phyloP scores from a whole-genome alignment of 768 basidiomycete species.

The Cantharellus cinnabarinus region DNA sequence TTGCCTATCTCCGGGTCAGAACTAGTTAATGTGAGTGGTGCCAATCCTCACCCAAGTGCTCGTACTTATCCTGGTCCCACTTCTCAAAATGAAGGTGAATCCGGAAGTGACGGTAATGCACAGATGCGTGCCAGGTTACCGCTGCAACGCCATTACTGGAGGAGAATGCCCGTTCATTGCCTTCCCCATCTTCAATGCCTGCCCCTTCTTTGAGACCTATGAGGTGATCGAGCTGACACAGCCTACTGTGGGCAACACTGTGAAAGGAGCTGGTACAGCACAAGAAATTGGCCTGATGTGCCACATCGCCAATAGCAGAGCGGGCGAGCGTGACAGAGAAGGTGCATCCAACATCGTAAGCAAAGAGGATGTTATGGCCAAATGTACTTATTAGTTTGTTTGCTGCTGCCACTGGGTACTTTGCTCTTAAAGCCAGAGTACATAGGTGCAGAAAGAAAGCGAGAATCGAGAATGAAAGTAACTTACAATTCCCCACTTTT shows the following conservation, averaged over 20 bases:
- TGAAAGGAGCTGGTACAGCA: slow-evolving; percentile 4
- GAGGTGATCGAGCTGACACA: slow-evolving; percentile 11
- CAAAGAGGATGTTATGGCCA: no score
- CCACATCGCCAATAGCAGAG: no score
- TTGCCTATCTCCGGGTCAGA: no score
- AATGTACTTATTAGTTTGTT: no score
- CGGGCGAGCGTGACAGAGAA: no score
- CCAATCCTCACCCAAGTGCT: no score
- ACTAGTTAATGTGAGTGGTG: neutral
- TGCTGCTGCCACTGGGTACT: no score
- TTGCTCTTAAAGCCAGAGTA: no score
- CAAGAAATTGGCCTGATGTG: neutral
- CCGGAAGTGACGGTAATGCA: slow-evolving; percentile 4
- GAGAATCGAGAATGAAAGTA: no score
- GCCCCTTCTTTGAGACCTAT: slow-evolving; percentile 6
- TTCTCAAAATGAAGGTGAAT: slow-evolving; percentile 10
- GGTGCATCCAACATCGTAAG: no score
- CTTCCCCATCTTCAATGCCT: slow-evolving; percentile 12
- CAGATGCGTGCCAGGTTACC: slow-evolving; percentile 8
- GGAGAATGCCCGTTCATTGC: slow-evolving; percentile 10
- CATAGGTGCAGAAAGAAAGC: no score
- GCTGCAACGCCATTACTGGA: slow-evolving; percentile 7
- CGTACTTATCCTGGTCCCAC: slow-evolving; percentile 11
- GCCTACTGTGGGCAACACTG: slow-evolving; percentile 10
- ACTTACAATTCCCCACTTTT: no score